Percentiles rank a stretch among this genome's conserved stretches.
These are phyloP conservation scores for Lagerstroemia speciosa DNA, from an alignment of 345 rosid genomes.

Conservation along the genomic window DNA sequence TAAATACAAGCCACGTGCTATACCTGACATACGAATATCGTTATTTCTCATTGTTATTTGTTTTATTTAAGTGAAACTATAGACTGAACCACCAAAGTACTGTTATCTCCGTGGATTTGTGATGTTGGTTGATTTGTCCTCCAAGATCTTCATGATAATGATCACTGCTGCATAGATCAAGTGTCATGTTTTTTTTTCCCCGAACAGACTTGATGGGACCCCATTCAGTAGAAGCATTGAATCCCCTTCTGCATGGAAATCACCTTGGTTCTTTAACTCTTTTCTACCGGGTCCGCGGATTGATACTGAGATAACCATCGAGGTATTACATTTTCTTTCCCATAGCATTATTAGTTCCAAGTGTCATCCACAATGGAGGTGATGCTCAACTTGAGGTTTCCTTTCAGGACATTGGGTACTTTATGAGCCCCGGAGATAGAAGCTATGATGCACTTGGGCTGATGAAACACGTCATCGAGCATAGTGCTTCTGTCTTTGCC, in stretches of 20 bases:
- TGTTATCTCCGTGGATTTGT: too few relatives aligned
- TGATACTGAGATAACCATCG: constrained; percentile 78
- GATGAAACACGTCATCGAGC: constrained; percentile 86
- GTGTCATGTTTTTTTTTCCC: background rate
- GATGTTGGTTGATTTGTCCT: too few relatives aligned
- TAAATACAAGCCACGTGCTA: too few relatives aligned
- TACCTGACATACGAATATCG: too few relatives aligned
- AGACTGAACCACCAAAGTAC: too few relatives aligned
- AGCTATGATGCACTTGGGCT: constrained; percentile 88
- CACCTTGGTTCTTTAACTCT: constrained; percentile 85
- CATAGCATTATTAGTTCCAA: background rate
- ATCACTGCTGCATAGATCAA: background rate
- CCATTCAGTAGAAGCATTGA: constrained; percentile 77
- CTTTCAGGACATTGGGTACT: constrained; percentile 76
- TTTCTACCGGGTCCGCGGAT: constrained; percentile 76
- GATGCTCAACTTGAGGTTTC: background rate
- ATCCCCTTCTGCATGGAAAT: constrained; percentile 98
- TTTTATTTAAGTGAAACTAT: too few relatives aligned
- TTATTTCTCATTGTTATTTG: too few relatives aligned
- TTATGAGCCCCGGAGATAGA: constrained; percentile 79
- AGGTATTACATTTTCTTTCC: constrained; percentile 36
- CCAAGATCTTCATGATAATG: background rate
- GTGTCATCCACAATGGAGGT: background rate
- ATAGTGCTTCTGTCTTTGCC: constrained; percentile 75
- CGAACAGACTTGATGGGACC: constrained; percentile 66